A percentile compares a stretch with the other conserved stretches of the same genome.
Conservation (phyloP, 306 rosid genomes). For the Psophocarpus tetragonolobus region DNA sequence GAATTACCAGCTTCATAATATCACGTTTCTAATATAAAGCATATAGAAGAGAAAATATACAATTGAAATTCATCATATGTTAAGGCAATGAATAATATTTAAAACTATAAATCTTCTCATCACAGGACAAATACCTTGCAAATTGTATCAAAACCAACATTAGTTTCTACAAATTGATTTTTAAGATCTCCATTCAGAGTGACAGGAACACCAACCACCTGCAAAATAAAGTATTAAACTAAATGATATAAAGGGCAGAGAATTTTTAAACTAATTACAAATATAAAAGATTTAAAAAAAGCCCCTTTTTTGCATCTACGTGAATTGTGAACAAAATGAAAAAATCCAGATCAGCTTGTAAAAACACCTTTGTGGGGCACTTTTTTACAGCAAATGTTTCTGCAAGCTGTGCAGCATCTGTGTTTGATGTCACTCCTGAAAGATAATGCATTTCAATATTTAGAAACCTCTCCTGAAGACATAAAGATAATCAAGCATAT, state of each 20-base stretch:
- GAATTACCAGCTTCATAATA: not conserved
- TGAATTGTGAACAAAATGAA: conserved; percentile 4
- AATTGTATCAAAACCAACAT: conserved; percentile 96
- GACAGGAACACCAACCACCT: conserved; percentile 99
- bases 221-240: conserved; percentile 33
- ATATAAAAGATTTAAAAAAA: not conserved
- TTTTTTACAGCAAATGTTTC: conserved; percentile 94
- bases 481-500: not conserved
- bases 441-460: conserved; percentile 20
- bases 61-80: not conserved
- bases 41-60: not conserved
- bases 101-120: not conserved
- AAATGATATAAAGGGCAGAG: not conserved
- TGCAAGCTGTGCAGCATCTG: conserved; percentile 99
- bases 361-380: conserved; percentile 81
- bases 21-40: not conserved
- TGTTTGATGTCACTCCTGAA: conserved; percentile 94
- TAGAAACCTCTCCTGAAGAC: conserved; percentile 20
- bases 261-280: not conserved
- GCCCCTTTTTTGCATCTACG: not conserved
- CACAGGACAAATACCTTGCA: conserved; percentile 69
- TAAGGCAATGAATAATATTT: conserved; percentile 1
- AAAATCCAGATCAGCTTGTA: not conserved
- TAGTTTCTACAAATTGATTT: conserved; percentile 95
- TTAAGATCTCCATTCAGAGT: conserved; percentile 97